These are phyloP conservation scores for Mortierella alpina DNA, from an alignment of 192 early-diverging fungal species.

Conservation along the genomic window DNA sequence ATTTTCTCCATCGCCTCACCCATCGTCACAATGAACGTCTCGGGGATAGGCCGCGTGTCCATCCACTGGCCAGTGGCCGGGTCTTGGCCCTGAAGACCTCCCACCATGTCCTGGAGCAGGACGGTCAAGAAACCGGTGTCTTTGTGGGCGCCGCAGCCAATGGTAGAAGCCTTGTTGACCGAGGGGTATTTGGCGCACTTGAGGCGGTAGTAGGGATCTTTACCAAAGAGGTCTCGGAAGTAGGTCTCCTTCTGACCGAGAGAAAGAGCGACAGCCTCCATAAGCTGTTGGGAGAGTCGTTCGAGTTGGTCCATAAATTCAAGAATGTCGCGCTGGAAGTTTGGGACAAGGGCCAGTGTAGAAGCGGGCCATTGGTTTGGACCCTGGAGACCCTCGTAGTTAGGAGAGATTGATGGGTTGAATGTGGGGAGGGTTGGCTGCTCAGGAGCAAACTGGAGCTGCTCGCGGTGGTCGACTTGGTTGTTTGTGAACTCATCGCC, in stretches of 20 bases:
- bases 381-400: slow-evolving; percentile 61
- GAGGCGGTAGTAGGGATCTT: slow-evolving; percentile 53
- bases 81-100: slow-evolving; percentile 73
- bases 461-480: slow-evolving; percentile 61
- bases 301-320: slow-evolving; percentile 55
- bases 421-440: slow-evolving; percentile 15
- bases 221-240: slow-evolving; percentile 56
- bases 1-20: slow-evolving; percentile 70
- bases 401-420: slow-evolving; percentile 28
- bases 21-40: slow-evolving; percentile 74
- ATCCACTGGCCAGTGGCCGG: slow-evolving; percentile 67
- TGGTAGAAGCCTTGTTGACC: slow-evolving; percentile 46
- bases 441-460: slow-evolving; percentile 69
- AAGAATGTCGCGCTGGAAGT: slow-evolving; percentile 56
- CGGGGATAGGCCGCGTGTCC: slow-evolving; percentile 64
- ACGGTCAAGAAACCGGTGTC: slow-evolving; percentile 67
- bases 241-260: slow-evolving; percentile 52
- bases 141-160: slow-evolving; percentile 72
- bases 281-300: slow-evolving; percentile 56
- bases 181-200: slow-evolving; percentile 59
- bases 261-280: slow-evolving; percentile 59
- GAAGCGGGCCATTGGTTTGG: slow-evolving; percentile 72
- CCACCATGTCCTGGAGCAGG: slow-evolving; percentile 66
- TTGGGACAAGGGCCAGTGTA: slow-evolving; percentile 40
- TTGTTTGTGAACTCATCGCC: slow-evolving; percentile 65